Conservation (phyloP, 495 filamentous ascomycete genomes). For the Aspergillus asperescens region DNA sequence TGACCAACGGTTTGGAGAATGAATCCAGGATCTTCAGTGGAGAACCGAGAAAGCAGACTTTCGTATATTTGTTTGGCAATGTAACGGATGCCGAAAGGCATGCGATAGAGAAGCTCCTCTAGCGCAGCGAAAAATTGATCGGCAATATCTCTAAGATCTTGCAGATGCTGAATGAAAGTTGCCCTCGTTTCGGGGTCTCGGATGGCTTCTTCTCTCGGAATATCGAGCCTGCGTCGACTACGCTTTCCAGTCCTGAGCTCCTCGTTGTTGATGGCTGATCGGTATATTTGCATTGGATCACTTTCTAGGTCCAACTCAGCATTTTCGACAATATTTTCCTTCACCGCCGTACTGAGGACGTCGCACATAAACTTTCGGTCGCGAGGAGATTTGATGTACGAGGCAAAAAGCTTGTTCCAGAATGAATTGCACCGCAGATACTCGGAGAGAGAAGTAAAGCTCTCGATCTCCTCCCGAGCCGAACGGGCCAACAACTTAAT, state of each 20-base stretch:
- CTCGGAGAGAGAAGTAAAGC: slow-evolving; percentile 67
- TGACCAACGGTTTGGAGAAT: slow-evolving; percentile 79
- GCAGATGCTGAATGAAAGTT: slow-evolving; percentile 86
- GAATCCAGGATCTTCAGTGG: slow-evolving; percentile 68
- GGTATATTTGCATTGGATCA: slow-evolving; percentile 96
- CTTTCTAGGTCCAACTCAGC: slow-evolving; percentile 88
- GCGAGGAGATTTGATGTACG: slow-evolving; percentile 85
- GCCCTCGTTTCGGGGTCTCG: slow-evolving; percentile 85
- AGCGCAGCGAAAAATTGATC: slow-evolving; percentile 79
- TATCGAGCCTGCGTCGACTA: slow-evolving; percentile 70
- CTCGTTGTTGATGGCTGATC: slow-evolving; percentile 91
- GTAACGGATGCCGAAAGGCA: slow-evolving; percentile 92
- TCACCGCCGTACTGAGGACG: slow-evolving; percentile 73
- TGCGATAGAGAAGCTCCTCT: slow-evolving; percentile 75
- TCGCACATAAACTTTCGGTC: slow-evolving; percentile 90
- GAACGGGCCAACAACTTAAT: slow-evolving; percentile 81
- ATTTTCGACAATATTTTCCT: slow-evolving; percentile 86
- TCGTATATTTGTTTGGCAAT: slow-evolving; percentile 84
- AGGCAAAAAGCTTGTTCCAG: slow-evolving; percentile 79
- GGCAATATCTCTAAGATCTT: slow-evolving; percentile 86
- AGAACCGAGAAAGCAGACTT: slow-evolving; percentile 66
- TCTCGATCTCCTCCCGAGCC: slow-evolving; percentile 80
- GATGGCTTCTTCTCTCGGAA: slow-evolving; percentile 88
- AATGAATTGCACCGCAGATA: slow-evolving; percentile 88
- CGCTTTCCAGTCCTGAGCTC: slow-evolving; percentile 85